Evolutionary conservation across 768 basidiomycete genomes (phyloP).

Genomic region (Suillus fuscotomentosus): DNA sequence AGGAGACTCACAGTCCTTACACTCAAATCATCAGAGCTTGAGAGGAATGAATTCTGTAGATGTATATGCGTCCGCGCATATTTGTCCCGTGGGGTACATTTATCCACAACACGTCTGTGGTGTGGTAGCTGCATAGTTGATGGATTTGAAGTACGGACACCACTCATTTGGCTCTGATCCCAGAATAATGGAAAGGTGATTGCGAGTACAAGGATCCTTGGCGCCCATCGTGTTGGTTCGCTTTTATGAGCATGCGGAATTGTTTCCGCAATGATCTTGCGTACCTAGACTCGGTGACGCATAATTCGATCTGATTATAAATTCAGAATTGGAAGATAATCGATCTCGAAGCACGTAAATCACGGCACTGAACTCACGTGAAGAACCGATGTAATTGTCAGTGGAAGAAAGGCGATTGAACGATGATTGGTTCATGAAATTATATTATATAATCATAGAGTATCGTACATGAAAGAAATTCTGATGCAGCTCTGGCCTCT

Average conservation of each 20-base stretch:
- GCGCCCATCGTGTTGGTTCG: background rate
- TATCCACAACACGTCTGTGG: conserved; percentile 30
- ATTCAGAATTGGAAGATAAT: conserved; percentile 5
- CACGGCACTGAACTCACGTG: conserved; percentile 13
- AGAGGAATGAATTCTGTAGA: conserved; percentile 23
- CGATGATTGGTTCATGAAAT: conserved; percentile 17
- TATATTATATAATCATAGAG: conserved; percentile 13
- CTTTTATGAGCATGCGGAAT: conserved; percentile 18
- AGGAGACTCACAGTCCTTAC: conserved; percentile 18
- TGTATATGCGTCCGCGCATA: conserved; percentile 31
- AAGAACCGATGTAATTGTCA: background rate
- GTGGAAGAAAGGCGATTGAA: background rate
- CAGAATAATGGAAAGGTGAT: background rate
- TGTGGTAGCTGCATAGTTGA: conserved; percentile 17
- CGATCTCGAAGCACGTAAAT: conserved; percentile 25
- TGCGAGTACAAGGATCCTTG: background rate
- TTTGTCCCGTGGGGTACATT: conserved; percentile 33
- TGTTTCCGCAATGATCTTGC: conserved; percentile 11
- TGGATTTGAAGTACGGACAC: background rate
- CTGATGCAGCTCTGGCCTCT: conserved; percentile 11
- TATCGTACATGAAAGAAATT: conserved; percentile 20
- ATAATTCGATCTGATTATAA: conserved; percentile 19
- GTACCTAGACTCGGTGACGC: conserved; percentile 1
- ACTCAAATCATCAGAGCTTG: conserved; percentile 28
- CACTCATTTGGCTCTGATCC: background rate